Base-by-base conservation (phyloP, 306 rosid genomes). In the Glycine tomentella region DNA sequence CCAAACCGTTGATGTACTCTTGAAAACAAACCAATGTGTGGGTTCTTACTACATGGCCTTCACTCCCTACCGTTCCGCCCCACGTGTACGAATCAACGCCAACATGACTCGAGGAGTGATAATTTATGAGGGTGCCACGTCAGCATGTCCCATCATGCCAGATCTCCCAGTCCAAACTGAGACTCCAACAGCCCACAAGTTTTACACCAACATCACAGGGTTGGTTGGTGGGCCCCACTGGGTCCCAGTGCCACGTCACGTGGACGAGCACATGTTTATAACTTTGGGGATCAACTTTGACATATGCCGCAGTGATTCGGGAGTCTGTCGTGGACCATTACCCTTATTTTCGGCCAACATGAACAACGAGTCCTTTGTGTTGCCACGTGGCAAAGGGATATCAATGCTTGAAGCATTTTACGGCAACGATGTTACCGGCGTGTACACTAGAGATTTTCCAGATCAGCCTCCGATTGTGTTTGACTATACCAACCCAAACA, bases 1-100 rank as follows among this genome's bases (percentile, higher is more conserved):
- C 38, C 95, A 91, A 53, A 93, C 97, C 44, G 75, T 59, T 0
- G 95, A 91, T 10, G 92, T 85, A 3, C 90, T 93, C 25, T 3
- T 91, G 8, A 77, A 2, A 2, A 66, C 93, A 1, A 78, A 91
- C 81, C 88, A 86, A 45, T 33, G 20, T 0, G 53, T 36, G 3
- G 88, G 81, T 0, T 91, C 97, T 1, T 93, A 93, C 52, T 90
- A 89, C 88, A 91, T 91, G 93, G 97, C 87, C 86, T 12, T 44
- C 77, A 65, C 2, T 9, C 77, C 73, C 10, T 31, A 14, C 40
- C 14, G 5, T 2, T 53, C 83, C 0, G 73, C 73, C 14, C 48
- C 78, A 5, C 1, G 0, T 0, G 74, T 73, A 0, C 0, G 0
- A 0, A 36, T 69, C 33, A 69, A 80, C 11, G 69, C 68, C 67